Evolutionary conservation across 495 filamentous ascomycete species (phyloP), one percentile per base, ranked within the genome.

Genomic region (Articulospora tetracladia): DNA sequence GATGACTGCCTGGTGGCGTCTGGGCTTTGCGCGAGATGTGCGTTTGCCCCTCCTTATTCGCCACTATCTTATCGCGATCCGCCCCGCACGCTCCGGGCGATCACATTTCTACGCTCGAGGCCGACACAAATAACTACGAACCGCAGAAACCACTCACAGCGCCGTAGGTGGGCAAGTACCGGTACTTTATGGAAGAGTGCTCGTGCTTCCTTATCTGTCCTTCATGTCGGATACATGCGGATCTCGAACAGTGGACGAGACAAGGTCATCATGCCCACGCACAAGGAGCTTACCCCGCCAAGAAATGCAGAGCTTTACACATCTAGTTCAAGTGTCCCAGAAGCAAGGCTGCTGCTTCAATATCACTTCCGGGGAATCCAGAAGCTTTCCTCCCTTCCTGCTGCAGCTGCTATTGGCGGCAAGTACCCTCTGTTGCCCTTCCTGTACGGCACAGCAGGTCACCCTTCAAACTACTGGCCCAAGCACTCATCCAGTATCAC

Each of bases 1-100:
- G 25, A 44, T 25, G 19, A 44, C 3, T 7, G 22, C 30, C 15
- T 34, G 51, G 2, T 54, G 24, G 10, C 27, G 23, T 28, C 23
- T 22, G 11, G 27, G 23, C 52, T 8, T 6, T 44, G 32, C 17
- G 39, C 22, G 17, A 25, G 22, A 22, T n/a, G 27, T 34, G n/a
- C 26, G 4, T 34, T 53, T 3, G 3, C n/a, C 12, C 15, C 53
- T 55, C 34, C 27, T 25, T 2, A 44, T 56, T 44, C 24, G 32
- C 53, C 53, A 44, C 53, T 39, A 56, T 46, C 32, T 46, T 56
- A 56, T 46, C 53, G 53, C 23, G 53, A 56, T 20, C 12, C 30
- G 52, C 52, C 22, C 24, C 23, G 24, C 10, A 17, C 27, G n/a
- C 15, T 6, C 15, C 30, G 15, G 15, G 30, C 30, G 30, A 34